phyloP scores from a whole-genome alignment of 2,329 filamentous ascomycete species.

The Boeremia exigua region DNA sequence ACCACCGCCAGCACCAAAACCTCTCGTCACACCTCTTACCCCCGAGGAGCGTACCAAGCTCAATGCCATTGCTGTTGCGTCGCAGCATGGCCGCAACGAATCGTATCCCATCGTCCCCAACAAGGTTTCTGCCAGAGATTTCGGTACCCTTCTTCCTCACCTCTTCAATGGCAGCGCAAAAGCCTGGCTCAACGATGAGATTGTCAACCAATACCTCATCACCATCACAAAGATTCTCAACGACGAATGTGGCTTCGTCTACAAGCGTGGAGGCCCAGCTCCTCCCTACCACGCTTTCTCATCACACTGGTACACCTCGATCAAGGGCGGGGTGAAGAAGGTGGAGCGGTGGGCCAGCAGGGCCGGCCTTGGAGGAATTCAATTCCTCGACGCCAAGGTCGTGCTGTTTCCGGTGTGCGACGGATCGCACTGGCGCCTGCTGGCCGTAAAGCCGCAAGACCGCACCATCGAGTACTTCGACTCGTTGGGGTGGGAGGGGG shows the following conservation, averaged over 20 bases:
- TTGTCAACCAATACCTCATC: conserved; percentile 71
- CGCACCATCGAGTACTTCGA: conserved; percentile 73
- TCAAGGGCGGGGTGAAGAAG: conserved; percentile 42
- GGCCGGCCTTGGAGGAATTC: conserved; percentile 48
- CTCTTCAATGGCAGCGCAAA: conserved; percentile 51
- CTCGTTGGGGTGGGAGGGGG: conserved; percentile 60
- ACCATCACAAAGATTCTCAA: conserved; percentile 68
- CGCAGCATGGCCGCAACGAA: conserved; percentile 23
- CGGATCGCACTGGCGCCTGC: conserved; percentile 71
- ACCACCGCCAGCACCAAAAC: conserved; percentile 15
- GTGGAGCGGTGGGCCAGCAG: conserved; percentile 58
- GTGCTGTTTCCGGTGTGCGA: conserved; percentile 74
- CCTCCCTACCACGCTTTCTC: conserved; percentile 69
- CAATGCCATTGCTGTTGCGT: conserved; percentile 19
- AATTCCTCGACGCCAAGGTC: conserved; percentile 69
- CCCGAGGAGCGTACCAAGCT: conserved; percentile 23
- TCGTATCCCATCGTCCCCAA: conserved; percentile 18
- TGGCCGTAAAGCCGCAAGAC: conserved; percentile 68
- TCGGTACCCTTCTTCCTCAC: conserved; percentile 61
- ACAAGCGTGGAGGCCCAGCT: conserved; percentile 61
- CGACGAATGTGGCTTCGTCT: conserved; percentile 57
- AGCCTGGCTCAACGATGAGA: conserved; percentile 78
- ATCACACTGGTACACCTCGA: conserved; percentile 69
- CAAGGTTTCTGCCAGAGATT: conserved; percentile 64
- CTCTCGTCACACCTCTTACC: conserved; percentile 29